Evolutionary conservation across 2,329 filamentous ascomycete genomes (phyloP).

Genomic region (Aspergillus sp.): DNA sequence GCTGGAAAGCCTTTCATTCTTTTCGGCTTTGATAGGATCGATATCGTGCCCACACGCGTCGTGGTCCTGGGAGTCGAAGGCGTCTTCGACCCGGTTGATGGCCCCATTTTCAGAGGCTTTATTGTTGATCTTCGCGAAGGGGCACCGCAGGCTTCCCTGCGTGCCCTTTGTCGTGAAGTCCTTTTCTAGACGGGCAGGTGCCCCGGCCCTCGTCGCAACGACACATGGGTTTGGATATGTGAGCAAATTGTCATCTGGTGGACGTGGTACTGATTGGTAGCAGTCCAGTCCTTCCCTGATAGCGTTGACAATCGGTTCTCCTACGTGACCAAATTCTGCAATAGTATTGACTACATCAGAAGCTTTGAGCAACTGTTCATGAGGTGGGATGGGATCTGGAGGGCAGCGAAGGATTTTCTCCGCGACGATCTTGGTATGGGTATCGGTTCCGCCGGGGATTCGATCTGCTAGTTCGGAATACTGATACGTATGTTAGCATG

Average conservation of each 20-base stretch:
- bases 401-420: conserved; percentile 26
- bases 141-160: conserved; percentile 72
- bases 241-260: conserved; percentile 21
- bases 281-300: conserved; percentile 35
- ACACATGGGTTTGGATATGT: conserved; percentile 33
- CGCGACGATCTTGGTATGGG: conserved; percentile 23
- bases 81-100: conserved; percentile 33
- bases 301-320: conserved; percentile 45
- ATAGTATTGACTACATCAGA: conserved; percentile 51
- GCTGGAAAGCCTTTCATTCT: conserved; percentile 40
- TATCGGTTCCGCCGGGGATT: conserved; percentile 23
- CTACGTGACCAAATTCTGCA: conserved; percentile 59
- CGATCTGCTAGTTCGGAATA: conserved; percentile 29
- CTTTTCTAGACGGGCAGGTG: conserved; percentile 66
- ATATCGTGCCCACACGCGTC: conserved; percentile 47
- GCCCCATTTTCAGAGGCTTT: conserved; percentile 32
- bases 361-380: conserved; percentile 58
- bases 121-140: conserved; percentile 57
- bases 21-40: conserved; percentile 49
- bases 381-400: conserved; percentile 22
- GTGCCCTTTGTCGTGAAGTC: conserved; percentile 85
- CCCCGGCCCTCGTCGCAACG: conserved; percentile 45
- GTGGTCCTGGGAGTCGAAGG: conserved; percentile 35
- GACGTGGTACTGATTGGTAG: conserved; percentile 31
- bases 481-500: conserved; percentile 26